phyloP scores from a whole-genome alignment of 306 rosid species.

The Fragaria nilgerrensis region DNA sequence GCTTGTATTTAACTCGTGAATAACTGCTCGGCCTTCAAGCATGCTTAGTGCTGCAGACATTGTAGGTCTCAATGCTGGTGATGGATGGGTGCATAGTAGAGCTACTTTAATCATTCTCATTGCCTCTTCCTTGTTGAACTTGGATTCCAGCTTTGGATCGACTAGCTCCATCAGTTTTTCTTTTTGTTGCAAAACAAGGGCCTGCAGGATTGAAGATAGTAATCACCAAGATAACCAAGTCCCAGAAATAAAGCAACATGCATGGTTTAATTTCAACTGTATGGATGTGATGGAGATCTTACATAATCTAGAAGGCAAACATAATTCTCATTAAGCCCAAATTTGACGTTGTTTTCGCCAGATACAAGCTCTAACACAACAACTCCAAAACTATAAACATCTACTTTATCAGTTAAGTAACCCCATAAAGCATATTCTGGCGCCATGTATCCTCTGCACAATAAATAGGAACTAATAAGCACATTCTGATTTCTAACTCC shows the following conservation, averaged over 20 bases:
- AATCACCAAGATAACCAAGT: not conserved
- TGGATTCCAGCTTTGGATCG: conserved; percentile 50
- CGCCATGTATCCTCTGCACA: conserved; percentile 27
- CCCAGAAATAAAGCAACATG: too few relatives aligned
- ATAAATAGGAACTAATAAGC: conserved; percentile 16
- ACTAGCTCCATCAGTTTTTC: conserved; percentile 42
- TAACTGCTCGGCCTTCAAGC: conserved; percentile 39
- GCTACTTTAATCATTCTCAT: conserved; percentile 56
- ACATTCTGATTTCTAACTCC: not conserved
- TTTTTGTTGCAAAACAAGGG: conserved; percentile 26
- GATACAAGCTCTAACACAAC: conserved; percentile 48
- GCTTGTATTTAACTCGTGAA: conserved; percentile 31
- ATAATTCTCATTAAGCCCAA: conserved; percentile 17
- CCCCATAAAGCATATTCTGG: conserved; percentile 63
- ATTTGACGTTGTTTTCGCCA: conserved; percentile 46
- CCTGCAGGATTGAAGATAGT: not conserved
- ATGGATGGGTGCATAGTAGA: conserved; percentile 44
- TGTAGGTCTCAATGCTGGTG: conserved; percentile 48
- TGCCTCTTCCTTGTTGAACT: conserved; percentile 41
- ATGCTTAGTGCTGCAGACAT: conserved; percentile 59
- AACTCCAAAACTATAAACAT: conserved; percentile 61
- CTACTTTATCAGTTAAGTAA: conserved; percentile 48
- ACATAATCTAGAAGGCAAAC: conserved; percentile 67
- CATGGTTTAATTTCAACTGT: not conserved
- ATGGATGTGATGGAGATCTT: conserved; percentile 11